These are phyloP conservation scores for Canna indica DNA, from an alignment of 176 grass and related monocot species.

Conservation along the genomic window DNA sequence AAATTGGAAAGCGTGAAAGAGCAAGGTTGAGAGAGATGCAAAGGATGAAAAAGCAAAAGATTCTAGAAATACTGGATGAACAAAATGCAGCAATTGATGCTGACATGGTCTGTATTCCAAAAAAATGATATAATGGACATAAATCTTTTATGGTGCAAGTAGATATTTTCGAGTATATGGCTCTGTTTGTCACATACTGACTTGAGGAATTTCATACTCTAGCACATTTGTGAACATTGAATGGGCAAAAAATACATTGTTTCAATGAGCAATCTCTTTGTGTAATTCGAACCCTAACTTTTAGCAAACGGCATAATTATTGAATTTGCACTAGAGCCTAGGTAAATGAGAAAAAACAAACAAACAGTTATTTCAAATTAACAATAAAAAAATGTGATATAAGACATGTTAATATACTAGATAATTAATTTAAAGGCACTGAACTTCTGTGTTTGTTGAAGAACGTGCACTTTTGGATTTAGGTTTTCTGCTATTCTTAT, in stretches of 20 bases:
- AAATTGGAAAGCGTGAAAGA: constrained; percentile 62
- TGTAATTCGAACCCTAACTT: neutral
- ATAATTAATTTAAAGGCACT: neutral
- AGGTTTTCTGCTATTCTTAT: neutral
- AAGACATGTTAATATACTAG: neutral
- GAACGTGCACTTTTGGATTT: neutral
- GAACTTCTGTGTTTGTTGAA: neutral
- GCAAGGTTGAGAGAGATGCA: constrained; percentile 63
- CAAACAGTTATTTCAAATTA: too few species aligned
- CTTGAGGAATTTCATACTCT: too few species aligned
- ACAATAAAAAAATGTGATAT: neutral
- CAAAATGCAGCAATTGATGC: constrained; percentile 86
- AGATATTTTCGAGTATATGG: neutral
- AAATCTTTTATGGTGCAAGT: too few species aligned
- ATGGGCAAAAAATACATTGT: neutral
- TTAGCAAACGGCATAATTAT: too few species aligned
- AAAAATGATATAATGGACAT: neutral
- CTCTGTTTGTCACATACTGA: neutral
- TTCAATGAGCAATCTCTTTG: neutral
- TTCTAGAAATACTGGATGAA: constrained; percentile 57
- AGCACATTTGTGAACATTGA: neutral
- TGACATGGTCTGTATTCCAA: constrained; percentile 43
- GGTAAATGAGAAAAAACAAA: too few species aligned
- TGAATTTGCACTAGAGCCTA: neutral
- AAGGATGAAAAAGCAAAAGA: constrained; percentile 69